Evolutionary conservation across 345 rosid species (phyloP), one percentile per base, ranked within the genome.

Genomic region (Isatis tinctoria): DNA sequence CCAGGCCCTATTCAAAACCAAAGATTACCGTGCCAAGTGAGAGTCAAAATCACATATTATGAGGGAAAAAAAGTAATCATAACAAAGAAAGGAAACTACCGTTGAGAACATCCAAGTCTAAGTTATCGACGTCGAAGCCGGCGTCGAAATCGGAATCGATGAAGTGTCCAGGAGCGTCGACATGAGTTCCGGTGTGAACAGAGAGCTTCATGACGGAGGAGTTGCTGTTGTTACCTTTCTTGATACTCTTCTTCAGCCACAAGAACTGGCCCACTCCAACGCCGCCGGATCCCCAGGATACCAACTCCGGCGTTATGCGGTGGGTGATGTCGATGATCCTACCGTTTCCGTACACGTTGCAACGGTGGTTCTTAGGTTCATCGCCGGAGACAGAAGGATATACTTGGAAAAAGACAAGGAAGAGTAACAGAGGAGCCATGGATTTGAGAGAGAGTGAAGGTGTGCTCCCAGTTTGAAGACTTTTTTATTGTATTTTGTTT

Each of bases 131-230:
- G 30, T 51, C 56, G 14, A 51, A 22, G 56, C 30, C 56, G 1
- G 56, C 30, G 9, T 51, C 56, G n/a, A 51, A 51, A 22, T 51
- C 2, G 56, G 56, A 51, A 51, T 22, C 56, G 30, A 51, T 22
- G n/a, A 51, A 51, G 56, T 51, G 56, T 51, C 32, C 56, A 51
- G 56, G 56, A 51, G 56, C 56, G 56, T 51, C 56, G 30, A 51
- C 56, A 51, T 51, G 56, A 51, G 56, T 51, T 51, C 56, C 56
- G 7, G 56, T 51, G 56, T 51, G 30, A 51, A 51, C 56, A 22
- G 56, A 22, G 30, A 22, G 56, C 26, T 51, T 51, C 56, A 51
- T 51, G 56, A 51, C 22, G 22, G 56, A 51, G 8, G 56, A 22
- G 56, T 51, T 16, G 49, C 1, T 7, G 49, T 44, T 51, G 56